Evolutionary conservation across 2,329 filamentous ascomycete species (phyloP), one percentile per base, ranked within the genome.

Genomic region (Botrytis medusae): DNA sequence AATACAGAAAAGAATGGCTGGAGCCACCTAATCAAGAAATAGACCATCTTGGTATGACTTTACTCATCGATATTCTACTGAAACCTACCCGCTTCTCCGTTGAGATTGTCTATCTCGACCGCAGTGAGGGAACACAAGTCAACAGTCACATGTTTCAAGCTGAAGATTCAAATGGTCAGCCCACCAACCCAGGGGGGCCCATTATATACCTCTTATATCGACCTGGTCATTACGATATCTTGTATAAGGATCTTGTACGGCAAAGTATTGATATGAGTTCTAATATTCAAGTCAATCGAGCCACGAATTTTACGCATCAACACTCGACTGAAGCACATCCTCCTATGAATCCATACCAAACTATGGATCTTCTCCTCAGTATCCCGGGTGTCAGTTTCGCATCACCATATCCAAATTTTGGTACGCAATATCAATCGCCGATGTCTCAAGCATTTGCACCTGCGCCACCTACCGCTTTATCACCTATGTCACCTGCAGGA

Each of bases 181-280:
- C 79, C 4, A 78, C 77, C 10, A 71, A 81, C 81, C 78, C 79
- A 76, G 69, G 81, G 81, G 86, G 85, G 0, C 85, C 86, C 40
- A 85, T 88, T 46, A 88, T 91, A 51, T 85, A 89, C 77, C 84
- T 87, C 74, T 87, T 86, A 80, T 95, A 84, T 87, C 90, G 84
- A 81, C 97, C 85, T 60, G 94, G 93, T 74, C 96, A 98, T 83
- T 99, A 98, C 82, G 96, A 98, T 82, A 91, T 99, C 75, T 87
- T 98, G 48, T 99, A 99, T 85, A 91, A 89, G 80, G 84, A 86
- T 72, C 73, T 79, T 69, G 44, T 76, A 57, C 71, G 69, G 46
- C 74, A 77, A 65, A 67, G 75, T 16, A 57, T 77, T n/a, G 68
- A 71, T 74, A 79, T 79, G 68, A 75, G 79, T 18, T 80, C 82